Evolutionary conservation across 106 monocot species (phyloP), one percentile per base, ranked within the genome.

Genomic region (Acorus gramineus): DNA sequence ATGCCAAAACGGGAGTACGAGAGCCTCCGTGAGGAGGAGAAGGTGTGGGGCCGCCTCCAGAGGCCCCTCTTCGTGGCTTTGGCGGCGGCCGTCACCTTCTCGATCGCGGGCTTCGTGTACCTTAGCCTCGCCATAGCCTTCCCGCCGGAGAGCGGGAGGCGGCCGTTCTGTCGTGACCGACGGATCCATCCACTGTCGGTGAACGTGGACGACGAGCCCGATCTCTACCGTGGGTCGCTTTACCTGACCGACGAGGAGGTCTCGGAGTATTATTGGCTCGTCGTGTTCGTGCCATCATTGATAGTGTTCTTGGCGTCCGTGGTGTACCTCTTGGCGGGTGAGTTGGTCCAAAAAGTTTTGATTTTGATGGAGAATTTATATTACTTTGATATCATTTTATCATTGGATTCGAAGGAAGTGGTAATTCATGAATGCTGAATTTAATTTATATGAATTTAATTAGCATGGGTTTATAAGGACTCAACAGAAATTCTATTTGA

Each of bases 181-280:
- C 74, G 76, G 61, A 70, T 82, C 61, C 84, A 79, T 56, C 78
- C 67, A 10, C 70, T 82, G 61, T 82, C 74, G 4, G 64, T 66
- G 63, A 77, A 75, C 42, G 72, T 66, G n/a, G 76, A 63, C 49
- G 49, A 55, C 56, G 85, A 77, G 59, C 62, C 76, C 9, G 81
- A 79, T 12, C 50, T 63, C 47, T 85, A 71, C 42, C 80, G 68
- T 28, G 94, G 90, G 7, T 84, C 87, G 44, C 83, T 91, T 56
- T 91, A 81, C 66, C 55, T 91, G 67, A 91, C 96, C 0, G 87
- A 91, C 14, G 78, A 82, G 66, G 96, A 98, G 55, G 87, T 75
- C 1, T 87, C 82, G 10, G 85, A 87, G 57, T 98, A 83, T 56
- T 98, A 85, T 62, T 91, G 96, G 90, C 77, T 98, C 85, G 96